Evolutionary conservation across 768 basidiomycete species (phyloP).

Genomic region (Lepiota brunneoincarnata): DNA sequence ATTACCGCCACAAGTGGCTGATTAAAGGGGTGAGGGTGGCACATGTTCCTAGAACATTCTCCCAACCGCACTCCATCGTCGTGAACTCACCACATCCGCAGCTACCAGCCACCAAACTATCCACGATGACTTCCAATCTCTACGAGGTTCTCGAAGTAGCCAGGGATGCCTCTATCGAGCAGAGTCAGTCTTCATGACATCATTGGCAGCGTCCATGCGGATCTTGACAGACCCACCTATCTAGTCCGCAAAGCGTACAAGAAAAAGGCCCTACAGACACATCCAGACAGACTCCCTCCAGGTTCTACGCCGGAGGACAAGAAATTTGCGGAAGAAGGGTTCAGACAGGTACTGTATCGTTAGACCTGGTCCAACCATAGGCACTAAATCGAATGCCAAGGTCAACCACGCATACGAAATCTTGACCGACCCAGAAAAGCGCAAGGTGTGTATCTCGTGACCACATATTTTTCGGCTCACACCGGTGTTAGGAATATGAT

Average conservation of each 20-base stretch:
- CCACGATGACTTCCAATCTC: slow-evolving; percentile 51
- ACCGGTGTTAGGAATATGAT: slow-evolving; percentile 56
- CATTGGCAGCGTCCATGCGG: background rate
- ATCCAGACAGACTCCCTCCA: slow-evolving; percentile 69
- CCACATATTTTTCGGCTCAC: background rate
- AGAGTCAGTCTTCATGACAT: slow-evolving; percentile 46
- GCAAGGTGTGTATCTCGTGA: slow-evolving; percentile 38
- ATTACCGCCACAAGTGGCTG: background rate
- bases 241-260: slow-evolving; percentile 56
- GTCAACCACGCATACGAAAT: slow-evolving; percentile 81
- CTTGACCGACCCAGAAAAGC: slow-evolving; percentile 57
- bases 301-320: slow-evolving; percentile 48
- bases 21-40: slow-evolving; percentile 19
- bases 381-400: slow-evolving; percentile 29
- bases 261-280: slow-evolving; percentile 65
- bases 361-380: background rate
- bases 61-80: slow-evolving; percentile 9
- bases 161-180: slow-evolving; percentile 54
- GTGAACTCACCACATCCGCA: slow-evolving; percentile 3
- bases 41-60: slow-evolving; percentile 29
- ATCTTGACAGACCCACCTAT: background rate
- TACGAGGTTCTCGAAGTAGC: slow-evolving; percentile 62
- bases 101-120: slow-evolving; percentile 8
- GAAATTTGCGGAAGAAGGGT: slow-evolving; percentile 56
- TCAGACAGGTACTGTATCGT: slow-evolving; percentile 30